Evolutionary conservation across 2,329 filamentous ascomycete species (phyloP).

Genomic region (Verticillium albo-atrum): DNA sequence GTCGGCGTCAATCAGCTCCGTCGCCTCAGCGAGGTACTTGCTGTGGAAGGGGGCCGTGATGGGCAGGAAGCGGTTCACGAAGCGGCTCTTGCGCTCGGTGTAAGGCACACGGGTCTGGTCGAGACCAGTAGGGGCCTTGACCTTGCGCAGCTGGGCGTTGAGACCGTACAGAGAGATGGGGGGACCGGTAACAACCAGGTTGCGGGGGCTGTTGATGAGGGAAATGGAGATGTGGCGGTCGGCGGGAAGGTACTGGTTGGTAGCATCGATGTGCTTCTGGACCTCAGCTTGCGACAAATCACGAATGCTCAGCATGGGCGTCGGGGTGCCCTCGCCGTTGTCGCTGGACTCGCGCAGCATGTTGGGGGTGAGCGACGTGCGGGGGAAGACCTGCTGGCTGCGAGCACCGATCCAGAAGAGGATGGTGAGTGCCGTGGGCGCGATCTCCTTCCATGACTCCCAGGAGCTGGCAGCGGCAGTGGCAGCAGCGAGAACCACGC

Average conservation of each 20-base stretch:
- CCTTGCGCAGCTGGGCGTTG: slow-evolving; percentile 90
- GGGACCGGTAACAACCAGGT: slow-evolving; percentile 93
- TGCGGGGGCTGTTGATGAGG: slow-evolving; percentile 92
- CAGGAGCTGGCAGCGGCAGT: slow-evolving; percentile 88
- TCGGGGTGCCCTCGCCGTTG: slow-evolving; percentile 90
- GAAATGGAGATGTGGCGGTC: slow-evolving; percentile 95
- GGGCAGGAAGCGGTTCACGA: slow-evolving; percentile 93
- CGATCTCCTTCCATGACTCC: slow-evolving; percentile 82
- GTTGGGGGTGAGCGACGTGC: slow-evolving; percentile 86
- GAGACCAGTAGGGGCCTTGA: slow-evolving; percentile 94
- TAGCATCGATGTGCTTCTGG: slow-evolving; percentile 93
- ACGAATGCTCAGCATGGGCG: slow-evolving; percentile 96
- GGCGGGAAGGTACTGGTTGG: slow-evolving; percentile 90
- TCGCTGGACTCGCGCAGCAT: slow-evolving; percentile 91
- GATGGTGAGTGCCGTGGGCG: slow-evolving; percentile 78
- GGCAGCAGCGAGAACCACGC: slow-evolving; percentile 87
- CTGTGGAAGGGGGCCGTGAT: slow-evolving; percentile 99
- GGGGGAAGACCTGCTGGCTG: slow-evolving; percentile 95
- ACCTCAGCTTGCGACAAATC: slow-evolving; percentile 85
- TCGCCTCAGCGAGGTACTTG: slow-evolving; percentile 81
- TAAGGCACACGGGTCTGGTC: slow-evolving; percentile 93
- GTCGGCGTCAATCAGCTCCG: slow-evolving; percentile 79
- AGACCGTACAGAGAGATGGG: slow-evolving; percentile 95
- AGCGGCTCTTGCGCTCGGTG: slow-evolving; percentile 93
- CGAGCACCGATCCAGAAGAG: slow-evolving; percentile 98